Evolutionary conservation across 148 eudicot species (phyloP).

Genomic region (Selenicereus undatus): DNA sequence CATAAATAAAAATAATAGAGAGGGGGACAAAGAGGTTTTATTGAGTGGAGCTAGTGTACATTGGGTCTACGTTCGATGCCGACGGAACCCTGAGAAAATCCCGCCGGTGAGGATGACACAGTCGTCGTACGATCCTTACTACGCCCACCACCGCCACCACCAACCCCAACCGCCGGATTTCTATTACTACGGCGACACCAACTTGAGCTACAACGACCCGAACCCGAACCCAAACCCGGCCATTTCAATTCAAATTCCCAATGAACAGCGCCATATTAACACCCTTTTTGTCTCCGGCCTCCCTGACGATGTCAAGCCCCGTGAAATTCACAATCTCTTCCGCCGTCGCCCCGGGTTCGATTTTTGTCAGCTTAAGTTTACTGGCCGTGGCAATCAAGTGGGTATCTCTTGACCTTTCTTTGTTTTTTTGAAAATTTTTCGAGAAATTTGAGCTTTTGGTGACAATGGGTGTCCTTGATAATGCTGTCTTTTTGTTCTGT

Average conservation of each 20-base stretch:
- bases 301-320: conserved; percentile 78
- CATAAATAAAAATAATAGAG: no score
- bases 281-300: conserved; percentile 93
- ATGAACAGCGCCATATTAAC: conserved; percentile 40
- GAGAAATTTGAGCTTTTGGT: background rate
- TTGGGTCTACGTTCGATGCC: no score
- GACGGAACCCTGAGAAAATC: background rate
- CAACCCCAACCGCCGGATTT: conserved; percentile 20
- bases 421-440: background rate
- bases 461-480: background rate
- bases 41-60: no score
- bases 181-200: conserved; percentile 9
- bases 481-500: background rate
- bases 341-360: conserved; percentile 85
- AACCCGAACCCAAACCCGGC: background rate
- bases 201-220: background rate
- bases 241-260: conserved; percentile 13
- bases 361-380: conserved; percentile 82
- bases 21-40: no score
- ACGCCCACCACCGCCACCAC: conserved; percentile 30
- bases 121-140: conserved; percentile 37
- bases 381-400: conserved; percentile 83
- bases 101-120: conserved; percentile 15
- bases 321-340: conserved; percentile 92
- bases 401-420: background rate